These are phyloP conservation scores for Pseudozyma thailandica DNA, from an alignment of 1,284 basidiomycete species.

Conservation along the genomic window DNA sequence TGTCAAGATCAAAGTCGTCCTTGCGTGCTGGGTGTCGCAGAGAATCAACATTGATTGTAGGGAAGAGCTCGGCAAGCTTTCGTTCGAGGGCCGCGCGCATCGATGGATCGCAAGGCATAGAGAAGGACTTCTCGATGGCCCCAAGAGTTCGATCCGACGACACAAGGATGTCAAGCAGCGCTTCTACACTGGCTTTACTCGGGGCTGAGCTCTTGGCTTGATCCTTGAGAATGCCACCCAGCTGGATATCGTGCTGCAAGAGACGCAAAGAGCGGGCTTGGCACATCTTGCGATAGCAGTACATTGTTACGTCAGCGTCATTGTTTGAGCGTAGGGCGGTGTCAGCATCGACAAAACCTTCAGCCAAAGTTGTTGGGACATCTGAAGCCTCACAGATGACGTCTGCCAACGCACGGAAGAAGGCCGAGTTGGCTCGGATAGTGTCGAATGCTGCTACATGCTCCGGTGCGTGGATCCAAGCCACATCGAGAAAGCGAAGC, in stretches of 20 bases:
- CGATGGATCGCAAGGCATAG: slow-evolving; percentile 77
- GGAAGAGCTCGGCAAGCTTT: slow-evolving; percentile 65
- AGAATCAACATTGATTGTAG: slow-evolving; percentile 64
- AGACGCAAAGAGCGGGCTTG: slow-evolving; percentile 82
- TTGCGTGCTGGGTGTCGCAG: slow-evolving; percentile 75
- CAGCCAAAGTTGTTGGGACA: slow-evolving; percentile 57
- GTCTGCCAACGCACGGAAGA: slow-evolving; percentile 76
- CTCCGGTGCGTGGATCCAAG: slow-evolving; percentile 84
- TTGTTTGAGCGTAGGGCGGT: slow-evolving; percentile 69
- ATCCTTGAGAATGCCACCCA: slow-evolving; percentile 60
- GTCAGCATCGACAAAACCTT: slow-evolving; percentile 18
- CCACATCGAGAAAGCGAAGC: slow-evolving; percentile 80
- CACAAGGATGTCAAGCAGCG: slow-evolving; percentile 75
- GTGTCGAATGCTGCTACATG: slow-evolving; percentile 75
- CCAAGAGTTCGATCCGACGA: slow-evolving; percentile 73
- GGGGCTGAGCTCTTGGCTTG: slow-evolving; percentile 67
- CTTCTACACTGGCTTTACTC: slow-evolving; percentile 70
- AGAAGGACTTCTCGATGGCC: slow-evolving; percentile 75
- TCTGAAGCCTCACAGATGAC: slow-evolving; percentile 77
- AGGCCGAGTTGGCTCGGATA: slow-evolving; percentile 73
- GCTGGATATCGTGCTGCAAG: slow-evolving; percentile 67
- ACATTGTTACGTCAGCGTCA: slow-evolving; percentile 63
- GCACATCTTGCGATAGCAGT: slow-evolving; percentile 76
- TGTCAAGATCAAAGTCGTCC: slow-evolving; percentile 71
- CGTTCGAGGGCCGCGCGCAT: slow-evolving; percentile 73